Conservation (phyloP, 495 filamentous ascomycete species). For the Viridothelium virens region DNA sequence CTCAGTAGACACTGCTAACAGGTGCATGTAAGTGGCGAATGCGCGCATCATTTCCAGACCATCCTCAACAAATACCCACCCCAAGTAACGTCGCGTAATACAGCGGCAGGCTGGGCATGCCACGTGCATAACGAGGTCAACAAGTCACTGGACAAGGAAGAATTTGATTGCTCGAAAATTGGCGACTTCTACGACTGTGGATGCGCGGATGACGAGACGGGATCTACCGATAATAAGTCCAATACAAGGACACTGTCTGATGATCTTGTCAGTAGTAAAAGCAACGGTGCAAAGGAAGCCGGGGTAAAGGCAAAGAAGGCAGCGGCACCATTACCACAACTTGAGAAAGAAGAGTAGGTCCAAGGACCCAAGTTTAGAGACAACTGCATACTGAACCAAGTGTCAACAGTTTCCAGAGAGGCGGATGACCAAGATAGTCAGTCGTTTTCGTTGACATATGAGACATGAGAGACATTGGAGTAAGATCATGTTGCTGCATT, state of each 20-base stretch:
- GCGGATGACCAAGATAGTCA: not conserved
- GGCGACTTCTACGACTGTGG: slow-evolving; percentile 95
- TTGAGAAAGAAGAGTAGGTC: slow-evolving; percentile 10
- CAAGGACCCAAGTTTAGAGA: not conserved
- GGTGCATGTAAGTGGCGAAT: slow-evolving; percentile 63
- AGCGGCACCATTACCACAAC: not conserved
- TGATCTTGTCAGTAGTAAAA: not conserved
- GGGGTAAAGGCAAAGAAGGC: not conserved
- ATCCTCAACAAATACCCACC: slow-evolving; percentile 80
- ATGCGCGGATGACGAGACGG: slow-evolving; percentile 64
- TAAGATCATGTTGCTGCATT: not conserved
- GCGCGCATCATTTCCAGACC: slow-evolving; percentile 80
- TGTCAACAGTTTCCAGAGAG: slow-evolving; percentile 1
- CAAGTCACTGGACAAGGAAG: slow-evolving; percentile 66
- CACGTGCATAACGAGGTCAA: slow-evolving; percentile 95
- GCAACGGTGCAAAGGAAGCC: not conserved
- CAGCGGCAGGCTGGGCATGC: slow-evolving; percentile 86
- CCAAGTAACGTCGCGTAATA: slow-evolving; percentile 73
- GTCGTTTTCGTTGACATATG: not conserved
- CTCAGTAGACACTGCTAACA: slow-evolving; percentile 9
- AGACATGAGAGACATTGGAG: not conserved
- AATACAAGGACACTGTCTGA: not conserved
- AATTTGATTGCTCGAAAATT: slow-evolving; percentile 84
- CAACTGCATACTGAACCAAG: not conserved
- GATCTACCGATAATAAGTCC: not conserved